Evolutionary conservation across 768 basidiomycete genomes (phyloP).

Genomic region (Termitomyces sp.): DNA sequence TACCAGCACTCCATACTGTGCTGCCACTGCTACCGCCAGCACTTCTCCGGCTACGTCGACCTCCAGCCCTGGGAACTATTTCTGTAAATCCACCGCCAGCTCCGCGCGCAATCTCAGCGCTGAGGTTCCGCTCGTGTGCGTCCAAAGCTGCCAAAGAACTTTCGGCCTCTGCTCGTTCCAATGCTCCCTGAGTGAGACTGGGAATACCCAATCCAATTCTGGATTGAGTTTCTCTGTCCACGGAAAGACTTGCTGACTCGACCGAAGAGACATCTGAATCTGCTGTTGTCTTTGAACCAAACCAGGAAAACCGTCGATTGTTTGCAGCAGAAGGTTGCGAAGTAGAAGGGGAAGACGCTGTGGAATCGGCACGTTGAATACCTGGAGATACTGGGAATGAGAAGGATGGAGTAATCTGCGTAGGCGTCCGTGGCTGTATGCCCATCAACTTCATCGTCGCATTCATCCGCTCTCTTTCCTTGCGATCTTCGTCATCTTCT

Average conservation of each 20-base stretch:
- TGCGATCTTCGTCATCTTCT: conserved; percentile 90
- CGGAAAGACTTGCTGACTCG: conserved; percentile 38
- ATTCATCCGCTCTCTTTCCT: conserved; percentile 80
- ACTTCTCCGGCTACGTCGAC: conserved; percentile 57
- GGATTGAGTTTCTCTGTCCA: conserved; percentile 18
- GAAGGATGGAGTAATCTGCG: conserved; percentile 29
- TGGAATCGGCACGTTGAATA: conserved; percentile 18
- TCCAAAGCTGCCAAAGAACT: conserved; percentile 75
- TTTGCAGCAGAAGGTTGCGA: conserved; percentile 23
- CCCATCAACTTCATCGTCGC: conserved; percentile 96
- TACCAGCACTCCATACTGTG: conserved; percentile 86
- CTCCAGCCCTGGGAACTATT: conserved; percentile 46
- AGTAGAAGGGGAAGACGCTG: conserved; percentile 16
- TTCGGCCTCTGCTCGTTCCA: conserved; percentile 76
- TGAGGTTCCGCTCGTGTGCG: conserved; percentile 67
- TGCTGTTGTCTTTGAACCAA: conserved; percentile 42
- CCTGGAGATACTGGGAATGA: conserved; percentile 17
- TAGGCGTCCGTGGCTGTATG: conserved; percentile 55
- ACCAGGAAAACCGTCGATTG: conserved; percentile 65
- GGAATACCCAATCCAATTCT: conserved; percentile 30
- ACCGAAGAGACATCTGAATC: conserved; percentile 45
- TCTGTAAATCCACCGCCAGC: conserved; percentile 75
- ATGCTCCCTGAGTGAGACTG: conserved; percentile 65
- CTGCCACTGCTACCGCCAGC: conserved; percentile 66
- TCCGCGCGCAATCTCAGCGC: conserved; percentile 74